Conservation (phyloP, 2,329 filamentous ascomycete species). For the Alternaria metachromatica region DNA sequence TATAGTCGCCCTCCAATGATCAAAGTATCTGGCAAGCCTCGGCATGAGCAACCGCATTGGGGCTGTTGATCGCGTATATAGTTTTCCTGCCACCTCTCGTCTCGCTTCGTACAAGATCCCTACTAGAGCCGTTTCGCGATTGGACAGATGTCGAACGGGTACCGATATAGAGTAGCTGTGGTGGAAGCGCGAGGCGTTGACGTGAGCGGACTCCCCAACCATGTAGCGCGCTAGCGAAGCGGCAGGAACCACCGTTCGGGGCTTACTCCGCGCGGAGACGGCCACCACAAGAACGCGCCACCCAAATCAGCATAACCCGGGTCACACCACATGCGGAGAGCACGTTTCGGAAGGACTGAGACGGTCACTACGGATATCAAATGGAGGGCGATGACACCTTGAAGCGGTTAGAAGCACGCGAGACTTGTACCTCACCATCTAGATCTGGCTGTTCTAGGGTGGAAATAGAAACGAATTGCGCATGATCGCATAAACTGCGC, state of each 20-base stretch:
- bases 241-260: not conserved
- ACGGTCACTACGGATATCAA: not conserved
- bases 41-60: not conserved
- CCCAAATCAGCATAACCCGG: not conserved
- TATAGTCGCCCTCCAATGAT: not conserved
- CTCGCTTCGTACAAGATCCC: not conserved
- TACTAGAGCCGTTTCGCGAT: not conserved
- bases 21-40: not conserved
- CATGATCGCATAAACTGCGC: not conserved
- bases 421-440: not conserved
- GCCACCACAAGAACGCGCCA: not conserved
- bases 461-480: not conserved
- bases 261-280: not conserved
- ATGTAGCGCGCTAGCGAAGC: not conserved
- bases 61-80: not conserved
- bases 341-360: not conserved
- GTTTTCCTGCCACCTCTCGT: not conserved
- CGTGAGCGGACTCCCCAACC: not conserved
- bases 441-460: not conserved
- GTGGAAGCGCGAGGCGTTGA: not conserved
- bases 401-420: not conserved
- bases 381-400: not conserved
- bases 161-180: not conserved
- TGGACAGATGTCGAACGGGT: not conserved
- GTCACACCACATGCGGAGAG: not conserved